Evolutionary conservation across 768 basidiomycete genomes (phyloP), one percentile per base, ranked within the genome.

Genomic region (Termitomyces sp.): DNA sequence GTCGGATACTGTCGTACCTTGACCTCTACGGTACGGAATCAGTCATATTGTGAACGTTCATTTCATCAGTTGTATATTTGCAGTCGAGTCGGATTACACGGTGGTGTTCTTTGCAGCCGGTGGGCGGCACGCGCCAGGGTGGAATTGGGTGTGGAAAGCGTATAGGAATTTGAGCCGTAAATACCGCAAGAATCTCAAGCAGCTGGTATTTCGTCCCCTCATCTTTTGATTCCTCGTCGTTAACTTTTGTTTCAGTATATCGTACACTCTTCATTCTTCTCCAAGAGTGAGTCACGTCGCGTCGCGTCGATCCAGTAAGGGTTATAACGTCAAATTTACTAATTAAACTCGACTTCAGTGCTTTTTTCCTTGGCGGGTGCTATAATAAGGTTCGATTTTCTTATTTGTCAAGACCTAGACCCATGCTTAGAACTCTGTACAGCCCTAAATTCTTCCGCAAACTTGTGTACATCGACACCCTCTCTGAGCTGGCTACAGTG

Each of bases 71-170:
- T 2, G 27, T 29, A 11, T 13, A 29, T 35, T 12, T n/a, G 18
- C 18, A 93, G 92, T 93, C 56, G 91, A 94, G 66, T 86, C 89
- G 27, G 92, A 94, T 70, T 94, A 94, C 62, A 88, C 89, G 3
- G 85, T 94, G 20, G 82, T 93, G 4, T 92, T 93, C 70, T 89
- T 94, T 59, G 89, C 91, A 25, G 88, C 91, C 1, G 92, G 90
- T 23, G 82, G 82, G 7, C 76, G 74, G 57, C 76, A 92, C 70
- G 80, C 83, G 2, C 92, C 92, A 5, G 79, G 81, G 23, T 93
- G 90, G 90, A 89, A 85, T 60, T 94, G 92, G 92, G 80, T 94
- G 10, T 94, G 91, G 91, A 92, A 89, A 64, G 89, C 90, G 0
- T 93, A 93, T 67, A 79, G 90, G 22, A 87, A 86, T 63, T 73